Evolutionary conservation across 129 eudicot species (phyloP), one percentile per base, ranked within the genome.

Genomic region (Heracleum sosnowskyi): DNA sequence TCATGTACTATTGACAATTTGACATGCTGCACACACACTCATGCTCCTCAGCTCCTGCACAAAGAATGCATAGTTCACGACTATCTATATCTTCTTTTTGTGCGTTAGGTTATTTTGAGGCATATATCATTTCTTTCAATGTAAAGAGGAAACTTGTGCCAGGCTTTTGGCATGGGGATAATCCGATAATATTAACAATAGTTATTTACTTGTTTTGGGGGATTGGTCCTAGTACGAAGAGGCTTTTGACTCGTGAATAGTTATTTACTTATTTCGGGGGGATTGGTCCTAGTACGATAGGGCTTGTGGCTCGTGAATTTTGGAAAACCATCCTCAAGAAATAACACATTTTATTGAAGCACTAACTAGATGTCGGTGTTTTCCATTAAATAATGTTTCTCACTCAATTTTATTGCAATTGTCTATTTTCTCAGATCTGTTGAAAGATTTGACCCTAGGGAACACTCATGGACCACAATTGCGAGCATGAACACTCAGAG

Each of bases 371-470:
- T 64, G 71, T 9, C 4, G 9, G 9, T 42, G 71, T 47, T n/a
- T 66, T 78, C 63, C 63, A 41, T 16, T n/a, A 70, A n/a, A 33
- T 31, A 28, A 64, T 24, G 11, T 72, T 20, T 73, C 60, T 40
- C 34, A 41, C 10, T 2, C 10, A 7, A 24, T 57, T 55, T 16
- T 29, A 11, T 39, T 44, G 7, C 24, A 45, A 37, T 24, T 45
- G 16, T 49, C 69, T 77, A 49, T 53, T 12, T 11, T 74, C 77
- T 66, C 84, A 91, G 97, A 76, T 83, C 97, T 40, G 96, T 89
- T 5, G 98, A 93, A 88, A 86, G 98, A 80, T 93, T 89, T 83
- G 98, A 93, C 81, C 97, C 97, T 17, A 91, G 98, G 83, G 98
- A 93, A 75, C 92, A 88, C 83, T 86, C 89, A 11, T 93, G 98